These are phyloP conservation scores for Geoglossum cookeanum DNA, from an alignment of 2,329 filamentous ascomycete genomes.

Conservation along the genomic window DNA sequence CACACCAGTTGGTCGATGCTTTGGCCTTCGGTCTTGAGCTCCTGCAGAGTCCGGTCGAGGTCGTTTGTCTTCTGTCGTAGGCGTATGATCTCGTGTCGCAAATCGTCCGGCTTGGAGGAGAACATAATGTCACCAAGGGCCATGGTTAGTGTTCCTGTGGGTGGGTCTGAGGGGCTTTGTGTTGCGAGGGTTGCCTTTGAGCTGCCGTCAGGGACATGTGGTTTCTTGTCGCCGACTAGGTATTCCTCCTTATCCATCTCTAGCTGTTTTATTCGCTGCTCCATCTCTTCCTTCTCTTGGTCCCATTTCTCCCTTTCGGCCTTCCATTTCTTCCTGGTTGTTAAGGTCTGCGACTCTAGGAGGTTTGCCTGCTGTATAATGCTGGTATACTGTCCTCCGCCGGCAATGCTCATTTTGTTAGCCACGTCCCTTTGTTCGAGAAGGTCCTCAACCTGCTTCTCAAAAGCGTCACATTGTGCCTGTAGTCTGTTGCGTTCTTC, in stretches of 20 bases:
- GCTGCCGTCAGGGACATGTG: not conserved
- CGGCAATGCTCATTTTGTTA: slow-evolving; percentile 22
- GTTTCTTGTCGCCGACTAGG: not conserved
- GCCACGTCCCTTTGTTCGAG: slow-evolving; percentile 28
- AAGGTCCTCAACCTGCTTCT: slow-evolving; percentile 29
- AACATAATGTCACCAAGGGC: not conserved
- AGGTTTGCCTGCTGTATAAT: slow-evolving; percentile 31
- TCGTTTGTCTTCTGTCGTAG: not conserved
- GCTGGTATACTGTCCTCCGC: slow-evolving; percentile 29
- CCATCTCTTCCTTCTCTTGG: slow-evolving; percentile 16
- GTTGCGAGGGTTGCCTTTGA: not conserved
- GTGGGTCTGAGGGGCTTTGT: not conserved
- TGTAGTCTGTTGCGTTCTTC: slow-evolving; percentile 31
- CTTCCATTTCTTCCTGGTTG: slow-evolving; percentile 24
- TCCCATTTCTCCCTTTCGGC: slow-evolving; percentile 20
- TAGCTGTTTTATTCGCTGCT: slow-evolving; percentile 18
- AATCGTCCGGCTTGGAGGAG: not conserved
- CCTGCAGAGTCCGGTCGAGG: not conserved
- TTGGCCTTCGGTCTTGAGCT: slow-evolving; percentile 1
- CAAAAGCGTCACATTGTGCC: slow-evolving; percentile 27
- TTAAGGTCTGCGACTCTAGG: slow-evolving; percentile 24
- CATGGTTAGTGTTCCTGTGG: not conserved
- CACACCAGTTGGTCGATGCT: not conserved
- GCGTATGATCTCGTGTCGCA: slow-evolving; percentile 3
- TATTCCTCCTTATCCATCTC: slow-evolving; percentile 12